Conservation (phyloP, 768 basidiomycete genomes). For the Sporobolomyces pararoseus region DNA sequence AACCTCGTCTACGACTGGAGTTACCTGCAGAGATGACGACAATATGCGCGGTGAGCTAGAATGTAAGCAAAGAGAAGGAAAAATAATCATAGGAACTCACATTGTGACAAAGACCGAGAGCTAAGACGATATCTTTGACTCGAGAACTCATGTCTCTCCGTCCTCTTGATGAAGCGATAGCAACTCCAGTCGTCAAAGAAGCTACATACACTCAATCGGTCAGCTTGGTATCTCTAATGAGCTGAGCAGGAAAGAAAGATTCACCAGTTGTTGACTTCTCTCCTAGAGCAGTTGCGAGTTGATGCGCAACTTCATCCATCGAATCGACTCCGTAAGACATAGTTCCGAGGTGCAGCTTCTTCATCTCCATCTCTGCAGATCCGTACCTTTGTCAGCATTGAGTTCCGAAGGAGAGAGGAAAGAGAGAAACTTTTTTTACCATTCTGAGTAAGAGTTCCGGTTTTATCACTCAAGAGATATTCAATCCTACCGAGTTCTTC, state of each 20-base stretch:
- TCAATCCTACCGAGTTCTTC: conserved; percentile 94
- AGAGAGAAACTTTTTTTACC: conserved; percentile 58
- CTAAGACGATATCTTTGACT: conserved; percentile 84
- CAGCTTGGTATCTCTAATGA: not conserved
- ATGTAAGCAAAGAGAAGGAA: no score
- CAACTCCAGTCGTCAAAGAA: conserved; percentile 72
- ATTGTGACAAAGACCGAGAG: conserved; percentile 93
- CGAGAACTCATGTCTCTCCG: conserved; percentile 91
- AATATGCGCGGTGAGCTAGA: not conserved
- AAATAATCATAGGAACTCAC: conserved; percentile 57
- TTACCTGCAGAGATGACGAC: conserved; percentile 63
- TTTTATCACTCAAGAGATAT: conserved; percentile 94
- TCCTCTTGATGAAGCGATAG: conserved; percentile 71
- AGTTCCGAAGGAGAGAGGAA: not conserved
- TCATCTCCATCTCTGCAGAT: conserved; percentile 99
- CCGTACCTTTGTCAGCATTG: no score
- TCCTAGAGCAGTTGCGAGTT: conserved; percentile 80
- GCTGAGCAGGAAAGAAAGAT: conserved; percentile 18
- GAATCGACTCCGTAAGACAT: conserved; percentile 94
- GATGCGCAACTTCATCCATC: conserved; percentile 98
- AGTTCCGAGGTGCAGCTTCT: conserved; percentile 96
- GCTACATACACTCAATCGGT: not conserved
- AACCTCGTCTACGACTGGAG: conserved; percentile 80
- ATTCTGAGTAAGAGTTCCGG: conserved; percentile 94
- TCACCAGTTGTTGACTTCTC: conserved; percentile 60